These are phyloP conservation scores for Begonia peltatifolia DNA, from an alignment of 306 rosid species.

Conservation along the genomic window DNA sequence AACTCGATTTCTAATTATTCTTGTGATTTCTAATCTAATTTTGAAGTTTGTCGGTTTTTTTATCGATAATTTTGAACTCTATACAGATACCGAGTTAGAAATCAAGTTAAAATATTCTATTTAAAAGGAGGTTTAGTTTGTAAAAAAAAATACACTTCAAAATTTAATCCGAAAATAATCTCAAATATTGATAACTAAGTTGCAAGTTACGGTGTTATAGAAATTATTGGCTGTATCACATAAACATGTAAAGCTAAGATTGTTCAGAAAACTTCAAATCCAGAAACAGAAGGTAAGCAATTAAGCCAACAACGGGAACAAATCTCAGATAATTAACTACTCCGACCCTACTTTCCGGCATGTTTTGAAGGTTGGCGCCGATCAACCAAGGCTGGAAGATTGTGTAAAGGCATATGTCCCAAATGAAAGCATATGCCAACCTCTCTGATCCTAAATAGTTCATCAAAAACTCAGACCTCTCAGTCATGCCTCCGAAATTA, in stretches of 20 bases:
- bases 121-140: too few relatives aligned
- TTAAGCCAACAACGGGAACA: conserved; percentile 65
- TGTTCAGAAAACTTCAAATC: conserved; percentile 45
- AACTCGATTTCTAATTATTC: too few relatives aligned
- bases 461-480: conserved; percentile 64
- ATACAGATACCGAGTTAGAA: too few relatives aligned
- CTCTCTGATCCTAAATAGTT: conserved; percentile 72
- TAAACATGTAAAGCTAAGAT: conserved; percentile 7
- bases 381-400: conserved; percentile 91
- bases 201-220: too few relatives aligned
- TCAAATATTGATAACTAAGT: too few relatives aligned
- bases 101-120: too few relatives aligned
- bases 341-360: conserved; percentile 35
- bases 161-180: too few relatives aligned
- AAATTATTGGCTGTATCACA: too few relatives aligned
- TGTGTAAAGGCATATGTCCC: conserved; percentile 73
- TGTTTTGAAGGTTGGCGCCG: conserved; percentile 65
- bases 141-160: too few relatives aligned
- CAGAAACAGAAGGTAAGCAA: conserved; percentile 63
- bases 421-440: conserved; percentile 82
- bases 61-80: too few relatives aligned
- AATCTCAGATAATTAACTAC: conserved; percentile 48
- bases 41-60: too few relatives aligned
- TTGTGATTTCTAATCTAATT: too few relatives aligned
- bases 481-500: conserved; percentile 51